These are phyloP conservation scores for Vanrija humicola DNA, from an alignment of 1,284 basidiomycete species.

Conservation along the genomic window DNA sequence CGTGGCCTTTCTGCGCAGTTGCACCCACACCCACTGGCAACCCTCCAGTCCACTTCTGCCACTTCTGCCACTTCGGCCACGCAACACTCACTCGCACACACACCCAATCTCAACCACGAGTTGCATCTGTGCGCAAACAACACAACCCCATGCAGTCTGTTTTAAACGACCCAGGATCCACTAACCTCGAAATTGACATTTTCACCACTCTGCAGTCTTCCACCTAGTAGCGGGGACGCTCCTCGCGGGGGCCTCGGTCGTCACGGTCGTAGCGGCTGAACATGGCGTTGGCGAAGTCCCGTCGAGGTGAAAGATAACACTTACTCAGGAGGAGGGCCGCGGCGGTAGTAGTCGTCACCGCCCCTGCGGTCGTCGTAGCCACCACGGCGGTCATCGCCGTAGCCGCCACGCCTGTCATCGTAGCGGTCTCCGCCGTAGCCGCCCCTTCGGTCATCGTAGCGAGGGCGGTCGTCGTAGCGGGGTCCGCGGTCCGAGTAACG, in stretches of 20 bases:
- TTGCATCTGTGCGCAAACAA: neutral
- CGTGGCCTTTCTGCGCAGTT: too few species aligned
- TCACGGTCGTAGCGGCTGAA: constrained; percentile 22
- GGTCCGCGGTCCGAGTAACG: constrained; percentile 42
- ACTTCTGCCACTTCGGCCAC: too few species aligned
- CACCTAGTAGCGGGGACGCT: constrained; percentile 33
- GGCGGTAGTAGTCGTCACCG: constrained; percentile 55
- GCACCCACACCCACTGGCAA: too few species aligned
- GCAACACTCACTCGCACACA: too few species aligned
- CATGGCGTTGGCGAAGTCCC: constrained; percentile 1
- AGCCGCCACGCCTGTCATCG: constrained; percentile 46
- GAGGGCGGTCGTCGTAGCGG: constrained; percentile 55
- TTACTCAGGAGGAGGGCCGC: constrained; percentile 32
- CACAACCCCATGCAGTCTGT: neutral
- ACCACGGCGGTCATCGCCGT: constrained; percentile 36
- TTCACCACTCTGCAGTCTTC: neutral
- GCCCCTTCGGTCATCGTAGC: constrained; percentile 52
- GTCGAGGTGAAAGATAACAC: constrained; percentile 5
- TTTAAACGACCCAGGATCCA: too few species aligned
- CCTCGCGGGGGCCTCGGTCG: constrained; percentile 28
- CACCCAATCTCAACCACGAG: too few species aligned
- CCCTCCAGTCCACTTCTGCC: too few species aligned
- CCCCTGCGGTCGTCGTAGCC: constrained; percentile 51
- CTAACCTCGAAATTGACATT: too few species aligned
- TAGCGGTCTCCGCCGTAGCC: constrained; percentile 30